Conservation (phyloP, 202 grass and related monocot genomes). For the Setaria italica region DNA sequence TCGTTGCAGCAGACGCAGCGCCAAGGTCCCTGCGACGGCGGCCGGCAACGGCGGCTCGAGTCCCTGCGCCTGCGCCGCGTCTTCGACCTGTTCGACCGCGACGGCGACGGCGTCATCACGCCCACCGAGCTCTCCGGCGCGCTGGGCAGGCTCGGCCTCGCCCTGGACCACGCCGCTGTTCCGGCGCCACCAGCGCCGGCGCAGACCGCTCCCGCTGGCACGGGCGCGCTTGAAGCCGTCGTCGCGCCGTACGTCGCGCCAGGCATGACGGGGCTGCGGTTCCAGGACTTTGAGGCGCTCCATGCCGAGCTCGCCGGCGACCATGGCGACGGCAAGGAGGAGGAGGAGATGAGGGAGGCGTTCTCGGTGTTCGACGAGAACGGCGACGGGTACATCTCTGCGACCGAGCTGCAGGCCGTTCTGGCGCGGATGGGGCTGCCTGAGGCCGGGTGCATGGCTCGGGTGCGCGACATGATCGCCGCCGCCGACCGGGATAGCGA, state of each 20-base stretch:
- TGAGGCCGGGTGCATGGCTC: constrained; percentile 29
- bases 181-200: not conserved
- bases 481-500: constrained; percentile 32
- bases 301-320: not conserved
- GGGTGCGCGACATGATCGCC: constrained; percentile 43
- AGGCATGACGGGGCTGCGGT: constrained; percentile 48
- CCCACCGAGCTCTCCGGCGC: constrained; percentile 51
- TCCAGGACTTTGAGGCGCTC: constrained; percentile 35
- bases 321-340: not conserved
- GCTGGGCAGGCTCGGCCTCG: constrained; percentile 46
- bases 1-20: constrained; percentile 13
- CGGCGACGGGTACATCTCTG: constrained; percentile 43
- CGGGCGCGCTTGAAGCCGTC: constrained; percentile 25
- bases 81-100: constrained; percentile 67
- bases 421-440: constrained; percentile 35
- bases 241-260: constrained; percentile 47
- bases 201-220: not conserved
- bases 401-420: constrained; percentile 35
- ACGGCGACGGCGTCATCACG: constrained; percentile 59
- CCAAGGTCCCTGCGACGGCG: not conserved
- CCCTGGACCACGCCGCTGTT: not conserved
- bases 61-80: constrained; percentile 53
- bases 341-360: constrained; percentile 33
- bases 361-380: constrained; percentile 48
- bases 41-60: constrained; percentile 33